Percentiles rank a stretch among this genome's conserved stretches.
These are phyloP conservation scores for Aspergillus nanangensis DNA, from an alignment of 495 filamentous ascomycete genomes.

Conservation along the genomic window DNA sequence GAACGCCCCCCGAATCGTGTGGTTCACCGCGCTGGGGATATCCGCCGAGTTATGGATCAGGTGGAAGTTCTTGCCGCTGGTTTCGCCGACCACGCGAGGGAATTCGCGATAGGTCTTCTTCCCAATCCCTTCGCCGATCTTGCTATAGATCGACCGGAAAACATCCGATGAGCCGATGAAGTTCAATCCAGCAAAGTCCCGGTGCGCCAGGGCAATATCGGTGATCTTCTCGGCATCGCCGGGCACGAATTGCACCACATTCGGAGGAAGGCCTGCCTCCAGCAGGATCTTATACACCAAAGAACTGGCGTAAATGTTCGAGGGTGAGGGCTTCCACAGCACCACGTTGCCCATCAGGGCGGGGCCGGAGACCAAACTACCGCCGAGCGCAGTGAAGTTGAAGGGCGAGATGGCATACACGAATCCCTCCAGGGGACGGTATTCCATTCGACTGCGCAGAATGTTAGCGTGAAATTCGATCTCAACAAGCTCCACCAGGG, in stretches of 20 bases:
- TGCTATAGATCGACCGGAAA: conserved; percentile 69
- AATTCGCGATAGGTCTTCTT: conserved; percentile 68
- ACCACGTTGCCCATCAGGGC: conserved; percentile 84
- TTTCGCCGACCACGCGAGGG: conserved; percentile 81
- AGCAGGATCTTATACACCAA: conserved; percentile 78
- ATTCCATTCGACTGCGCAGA: conserved; percentile 57
- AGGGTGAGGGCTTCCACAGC: conserved; percentile 84
- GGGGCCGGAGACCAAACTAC: conserved; percentile 68
- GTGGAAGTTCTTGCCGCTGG: conserved; percentile 91
- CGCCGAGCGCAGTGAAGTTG: conserved; percentile 86
- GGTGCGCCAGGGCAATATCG: conserved; percentile 59
- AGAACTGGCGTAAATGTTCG: conserved; percentile 67
- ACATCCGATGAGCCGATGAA: conserved; percentile 80
- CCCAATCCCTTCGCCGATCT: conserved; percentile 64
- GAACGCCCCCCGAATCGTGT: conserved; percentile 82
- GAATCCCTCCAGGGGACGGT: conserved; percentile 80
- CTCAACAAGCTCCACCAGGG: background rate
- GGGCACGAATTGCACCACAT: conserved; percentile 80
- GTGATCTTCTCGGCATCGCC: conserved; percentile 75
- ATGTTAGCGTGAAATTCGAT: background rate
- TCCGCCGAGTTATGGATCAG: conserved; percentile 72
- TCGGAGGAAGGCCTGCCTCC: conserved; percentile 76
- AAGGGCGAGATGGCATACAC: conserved; percentile 84
- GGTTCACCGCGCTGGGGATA: conserved; percentile 66
- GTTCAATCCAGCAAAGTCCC: conserved; percentile 70